Conservation (phyloP, 1,284 basidiomycete genomes). For the Moesziomyces parantarcticus region DNA sequence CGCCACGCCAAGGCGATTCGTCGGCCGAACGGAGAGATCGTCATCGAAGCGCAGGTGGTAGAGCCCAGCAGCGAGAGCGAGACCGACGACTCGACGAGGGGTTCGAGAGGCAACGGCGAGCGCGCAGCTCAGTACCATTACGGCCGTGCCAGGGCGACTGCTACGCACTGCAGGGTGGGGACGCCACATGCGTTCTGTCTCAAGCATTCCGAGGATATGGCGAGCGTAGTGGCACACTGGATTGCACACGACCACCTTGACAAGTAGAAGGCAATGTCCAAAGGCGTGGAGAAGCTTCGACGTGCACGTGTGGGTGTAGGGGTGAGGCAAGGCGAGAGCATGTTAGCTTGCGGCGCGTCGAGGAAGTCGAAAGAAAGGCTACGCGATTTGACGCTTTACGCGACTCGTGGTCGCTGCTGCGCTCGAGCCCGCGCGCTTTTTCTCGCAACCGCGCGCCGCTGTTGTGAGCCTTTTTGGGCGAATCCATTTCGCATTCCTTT, state of each 20-base stretch:
- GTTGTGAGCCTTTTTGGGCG: too few species aligned
- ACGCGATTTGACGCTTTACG: constrained; percentile 3
- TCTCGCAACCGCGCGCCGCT: too few species aligned
- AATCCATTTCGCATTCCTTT: not conserved
- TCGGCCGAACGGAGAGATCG: constrained; percentile 44
- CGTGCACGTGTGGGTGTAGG: too few species aligned
- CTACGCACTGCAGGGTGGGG: constrained; percentile 48
- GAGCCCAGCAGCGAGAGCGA: constrained; percentile 23
- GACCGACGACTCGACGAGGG: not conserved
- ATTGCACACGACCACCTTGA: constrained; percentile 26
- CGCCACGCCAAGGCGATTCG: constrained; percentile 35
- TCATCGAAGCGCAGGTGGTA: constrained; percentile 38
- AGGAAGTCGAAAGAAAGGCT: too few species aligned
- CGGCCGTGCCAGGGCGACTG: constrained; percentile 18
- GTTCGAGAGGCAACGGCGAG: not conserved
- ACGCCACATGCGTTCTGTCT: constrained; percentile 60
- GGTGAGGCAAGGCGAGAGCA: too few species aligned
- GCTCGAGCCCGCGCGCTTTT: too few species aligned
- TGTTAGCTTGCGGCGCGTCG: too few species aligned
- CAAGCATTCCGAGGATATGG: constrained; percentile 38
- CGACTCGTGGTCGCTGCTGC: constrained; percentile 5
- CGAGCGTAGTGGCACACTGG: constrained; percentile 29
- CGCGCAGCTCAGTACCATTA: constrained; percentile 16
- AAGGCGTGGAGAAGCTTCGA: too few species aligned
- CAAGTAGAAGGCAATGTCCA: not conserved